Conservation (phyloP, 371 early-diverging fungal species). For the Apophysomyces variabilis region DNA sequence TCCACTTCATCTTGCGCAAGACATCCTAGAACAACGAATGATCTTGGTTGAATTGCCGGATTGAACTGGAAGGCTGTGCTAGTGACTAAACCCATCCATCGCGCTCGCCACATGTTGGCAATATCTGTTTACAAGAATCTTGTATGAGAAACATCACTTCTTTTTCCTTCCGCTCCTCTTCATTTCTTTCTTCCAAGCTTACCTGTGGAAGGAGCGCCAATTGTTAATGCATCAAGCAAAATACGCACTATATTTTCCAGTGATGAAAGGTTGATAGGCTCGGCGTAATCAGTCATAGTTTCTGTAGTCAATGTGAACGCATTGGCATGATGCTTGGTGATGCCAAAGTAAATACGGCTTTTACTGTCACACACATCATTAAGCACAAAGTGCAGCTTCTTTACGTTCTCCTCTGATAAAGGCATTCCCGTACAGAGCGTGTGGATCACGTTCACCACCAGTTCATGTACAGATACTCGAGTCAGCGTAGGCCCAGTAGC, state of each 20-base stretch:
- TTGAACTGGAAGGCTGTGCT: constrained; percentile 93
- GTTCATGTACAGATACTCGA: constrained; percentile 88
- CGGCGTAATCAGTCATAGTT: constrained; percentile 64
- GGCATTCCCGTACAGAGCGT: constrained; percentile 77
- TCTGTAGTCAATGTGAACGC: constrained; percentile 74
- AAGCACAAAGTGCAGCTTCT: constrained; percentile 63
- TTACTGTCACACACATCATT: constrained; percentile 80
- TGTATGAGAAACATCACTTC: constrained; percentile 26
- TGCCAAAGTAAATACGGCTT: constrained; percentile 80
- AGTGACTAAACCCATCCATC: constrained; percentile 92
- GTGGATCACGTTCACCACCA: constrained; percentile 90
- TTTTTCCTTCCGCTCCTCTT: too few species aligned
- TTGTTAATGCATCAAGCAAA: constrained; percentile 79
- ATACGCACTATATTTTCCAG: constrained; percentile 80
- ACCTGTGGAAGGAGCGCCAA: constrained; percentile 76
- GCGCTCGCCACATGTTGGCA: constrained; percentile 82
- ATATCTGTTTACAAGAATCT: constrained; percentile 54
- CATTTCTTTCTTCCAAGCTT: constrained; percentile 9
- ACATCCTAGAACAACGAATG: constrained; percentile 93
- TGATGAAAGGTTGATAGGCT: constrained; percentile 72
- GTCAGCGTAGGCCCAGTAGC: constrained; percentile 86
- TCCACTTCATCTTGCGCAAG: constrained; percentile 88
- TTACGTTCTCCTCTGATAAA: constrained; percentile 60
- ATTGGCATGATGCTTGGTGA: constrained; percentile 73
- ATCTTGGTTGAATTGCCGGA: constrained; percentile 90